These are phyloP conservation scores for Ophiostoma montium DNA, from an alignment of 2,329 filamentous ascomycete species.

Conservation along the genomic window DNA sequence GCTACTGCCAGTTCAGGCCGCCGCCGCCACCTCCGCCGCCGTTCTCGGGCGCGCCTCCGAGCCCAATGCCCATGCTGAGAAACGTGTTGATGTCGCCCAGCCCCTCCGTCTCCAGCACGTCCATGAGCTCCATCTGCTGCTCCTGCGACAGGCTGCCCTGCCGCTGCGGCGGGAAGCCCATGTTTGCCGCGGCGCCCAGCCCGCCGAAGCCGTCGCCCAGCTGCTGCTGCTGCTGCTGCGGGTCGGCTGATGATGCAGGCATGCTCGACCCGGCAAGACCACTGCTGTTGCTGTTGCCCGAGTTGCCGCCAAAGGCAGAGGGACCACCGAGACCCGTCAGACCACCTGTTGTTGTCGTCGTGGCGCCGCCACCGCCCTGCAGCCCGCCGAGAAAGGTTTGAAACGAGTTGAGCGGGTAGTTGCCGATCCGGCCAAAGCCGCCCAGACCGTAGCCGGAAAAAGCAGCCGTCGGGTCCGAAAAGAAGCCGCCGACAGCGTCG, in stretches of 20 bases:
- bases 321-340: neutral
- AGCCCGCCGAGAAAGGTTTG: slow-evolving; percentile 5
- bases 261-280: slow-evolving; percentile 12
- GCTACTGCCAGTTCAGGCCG: neutral
- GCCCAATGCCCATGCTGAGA: slow-evolving; percentile 29
- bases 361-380: neutral
- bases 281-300: too few species aligned
- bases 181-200: slow-evolving; percentile 11
- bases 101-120: slow-evolving; percentile 57
- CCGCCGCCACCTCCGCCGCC: neutral
- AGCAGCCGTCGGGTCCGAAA: slow-evolving; percentile 13
- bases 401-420: slow-evolving; percentile 3
- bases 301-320: too few species aligned
- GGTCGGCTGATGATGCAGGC: neutral
- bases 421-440: slow-evolving; percentile 8
- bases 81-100: slow-evolving; percentile 48
- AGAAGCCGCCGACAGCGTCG: slow-evolving; percentile 18
- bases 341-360: neutral
- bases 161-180: slow-evolving; percentile 26
- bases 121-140: slow-evolving; percentile 74
- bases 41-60: slow-evolving; percentile 10
- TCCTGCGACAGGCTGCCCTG: slow-evolving; percentile 62
- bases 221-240: neutral
- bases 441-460: slow-evolving; percentile 15
- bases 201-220: slow-evolving; percentile 10